phyloP scores from a whole-genome alignment of 805 yeast genomes.

The Cyberlindnera bimundalis region DNA sequence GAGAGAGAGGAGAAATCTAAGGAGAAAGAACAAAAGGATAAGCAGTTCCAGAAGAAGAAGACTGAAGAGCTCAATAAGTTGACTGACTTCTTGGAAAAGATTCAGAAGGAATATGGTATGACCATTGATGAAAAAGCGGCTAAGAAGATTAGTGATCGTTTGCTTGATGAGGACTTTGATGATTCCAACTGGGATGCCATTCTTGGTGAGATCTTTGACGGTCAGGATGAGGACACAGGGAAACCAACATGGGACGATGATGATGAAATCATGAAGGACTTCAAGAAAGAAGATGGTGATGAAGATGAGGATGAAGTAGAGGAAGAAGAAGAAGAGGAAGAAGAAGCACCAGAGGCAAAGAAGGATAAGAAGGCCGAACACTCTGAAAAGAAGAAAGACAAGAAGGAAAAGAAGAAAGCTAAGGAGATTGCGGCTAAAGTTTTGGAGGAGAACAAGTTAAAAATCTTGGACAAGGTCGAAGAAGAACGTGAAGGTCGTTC shows the following conservation, averaged over 20 bases:
- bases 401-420: conserved; percentile 58
- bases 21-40: conserved; percentile 53
- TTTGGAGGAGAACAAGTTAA: conserved; percentile 68
- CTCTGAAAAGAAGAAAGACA: conserved; percentile 52
- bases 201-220: conserved; percentile 82
- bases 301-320: conserved; percentile 31
- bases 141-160: conserved; percentile 66
- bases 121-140: conserved; percentile 53
- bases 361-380: conserved; percentile 53
- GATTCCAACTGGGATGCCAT: conserved; percentile 88
- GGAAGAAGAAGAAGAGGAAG: conserved; percentile 38
- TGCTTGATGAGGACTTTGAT: conserved; percentile 84
- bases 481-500: conserved; percentile 60
- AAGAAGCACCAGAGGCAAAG: conserved; percentile 36
- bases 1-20: conserved; percentile 51
- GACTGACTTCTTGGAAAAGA: conserved; percentile 53
- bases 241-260: conserved; percentile 70
- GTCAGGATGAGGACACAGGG: conserved; percentile 51
- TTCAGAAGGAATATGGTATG: conserved; percentile 41
- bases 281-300: conserved; percentile 35
- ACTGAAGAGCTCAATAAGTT: conserved; percentile 73
- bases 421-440: conserved; percentile 70
- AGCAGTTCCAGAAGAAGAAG: conserved; percentile 65
- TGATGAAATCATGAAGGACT: conserved; percentile 48
- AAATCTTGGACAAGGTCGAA: conserved; percentile 66